Evolutionary conservation across 2,329 filamentous ascomycete species (phyloP), one percentile per base, ranked within the genome.

Genomic region (Penicillium sumatraense): DNA sequence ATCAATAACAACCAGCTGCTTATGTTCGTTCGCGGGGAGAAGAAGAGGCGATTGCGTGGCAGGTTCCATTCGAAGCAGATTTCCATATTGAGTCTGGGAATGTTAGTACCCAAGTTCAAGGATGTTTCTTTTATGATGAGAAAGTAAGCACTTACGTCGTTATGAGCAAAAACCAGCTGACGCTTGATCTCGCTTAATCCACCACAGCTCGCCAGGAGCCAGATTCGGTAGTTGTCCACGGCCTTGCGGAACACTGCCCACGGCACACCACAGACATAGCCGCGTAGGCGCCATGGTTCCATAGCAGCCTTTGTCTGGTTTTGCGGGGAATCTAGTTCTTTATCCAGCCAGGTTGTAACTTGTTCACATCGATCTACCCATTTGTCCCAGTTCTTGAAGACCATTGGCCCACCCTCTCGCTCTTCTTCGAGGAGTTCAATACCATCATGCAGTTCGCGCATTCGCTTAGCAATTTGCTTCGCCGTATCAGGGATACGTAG

Each of bases 1-100:
- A 72, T 99, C 95, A 68, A 99, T 99, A 60, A 99, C 95, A 14
- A 98, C 84, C 13, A 99, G 84, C 75, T 96, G 93, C 74, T 96
- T 98, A 78, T 99, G 95, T 64, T 93, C 87, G 74, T 98, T 98
- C 55, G 90, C 87, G 0, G 95, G 92, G 47, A 95, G 85, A 10
- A 97, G 82, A 7, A 98, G 83, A 0, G 93, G 95, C 0, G 93
- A 97, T 65, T 92, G 88, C 46, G 81, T 82, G 35, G 78, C 78
- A 2, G 85, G 85, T 62, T 91, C 84, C 72, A 88, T 78, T 33
- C 93, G 91, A 47, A 99, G 86, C 59, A 99, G 95, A 71, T 99
- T 99, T 61, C 95, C 95, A 68, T 99, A 98, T 86, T 99, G 95
- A 4, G 95, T 96, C 91, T 96, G 27, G 5, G 10, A 8, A 11